Conservation (phyloP, 2,329 filamentous ascomycete species). For the Tolypocladium capitatum region DNA sequence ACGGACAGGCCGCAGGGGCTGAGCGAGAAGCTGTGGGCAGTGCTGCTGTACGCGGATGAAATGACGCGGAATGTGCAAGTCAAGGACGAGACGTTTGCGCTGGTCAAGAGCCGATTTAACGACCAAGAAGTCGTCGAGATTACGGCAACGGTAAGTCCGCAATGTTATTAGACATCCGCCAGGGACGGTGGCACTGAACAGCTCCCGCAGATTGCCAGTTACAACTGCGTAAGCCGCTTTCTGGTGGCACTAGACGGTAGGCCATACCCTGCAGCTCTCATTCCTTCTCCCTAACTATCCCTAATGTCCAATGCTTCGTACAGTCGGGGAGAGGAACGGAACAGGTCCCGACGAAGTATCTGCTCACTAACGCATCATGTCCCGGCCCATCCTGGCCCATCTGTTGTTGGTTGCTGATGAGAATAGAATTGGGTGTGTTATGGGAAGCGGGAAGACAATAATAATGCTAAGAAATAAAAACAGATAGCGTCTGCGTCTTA, state of each 20-base stretch:
- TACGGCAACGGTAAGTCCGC: constrained; percentile 50
- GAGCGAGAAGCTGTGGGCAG: constrained; percentile 50
- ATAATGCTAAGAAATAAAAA: not conserved
- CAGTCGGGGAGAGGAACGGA: constrained; percentile 45
- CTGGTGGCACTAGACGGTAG: constrained; percentile 67
- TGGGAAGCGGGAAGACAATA: constrained; percentile 1
- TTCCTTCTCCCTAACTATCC: not conserved
- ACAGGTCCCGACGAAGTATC: constrained; percentile 31
- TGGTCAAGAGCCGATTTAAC: constrained; percentile 46
- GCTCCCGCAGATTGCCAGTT: constrained; percentile 45
- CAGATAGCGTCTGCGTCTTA: not conserved
- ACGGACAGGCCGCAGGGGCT: constrained; percentile 24
- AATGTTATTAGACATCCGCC: not conserved
- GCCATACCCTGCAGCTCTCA: constrained; percentile 10
- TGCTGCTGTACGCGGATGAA: constrained; percentile 63
- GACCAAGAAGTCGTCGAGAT: constrained; percentile 71
- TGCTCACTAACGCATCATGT: constrained; percentile 16
- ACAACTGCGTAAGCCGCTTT: constrained; percentile 78
- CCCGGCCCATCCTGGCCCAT: not conserved
- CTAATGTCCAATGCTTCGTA: constrained; percentile 8
- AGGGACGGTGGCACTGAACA: not conserved
- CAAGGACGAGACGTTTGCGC: constrained; percentile 51
- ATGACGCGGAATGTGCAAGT: constrained; percentile 69
- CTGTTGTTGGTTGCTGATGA: not conserved
- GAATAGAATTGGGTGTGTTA: not conserved